These are phyloP conservation scores for Agaricus bisporus DNA, from an alignment of 768 basidiomycete species.

Conservation along the genomic window DNA sequence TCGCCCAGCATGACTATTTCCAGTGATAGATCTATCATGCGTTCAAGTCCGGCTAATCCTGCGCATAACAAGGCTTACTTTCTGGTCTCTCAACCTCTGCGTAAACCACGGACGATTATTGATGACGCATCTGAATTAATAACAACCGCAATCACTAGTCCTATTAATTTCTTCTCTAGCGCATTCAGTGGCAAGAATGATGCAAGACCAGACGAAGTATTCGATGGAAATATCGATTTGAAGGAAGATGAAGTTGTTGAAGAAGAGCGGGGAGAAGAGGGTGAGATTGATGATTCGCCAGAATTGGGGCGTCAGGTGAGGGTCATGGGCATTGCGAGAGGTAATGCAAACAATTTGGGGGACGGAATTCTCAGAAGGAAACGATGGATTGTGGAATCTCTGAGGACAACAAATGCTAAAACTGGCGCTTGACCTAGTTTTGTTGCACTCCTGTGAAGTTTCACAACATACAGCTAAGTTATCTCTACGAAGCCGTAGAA, in stretches of 20 bases:
- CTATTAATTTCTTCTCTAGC: constrained; percentile 49
- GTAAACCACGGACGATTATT: constrained; percentile 62
- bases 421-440: constrained; percentile 17
- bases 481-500: too few relatives aligned
- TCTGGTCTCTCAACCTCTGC: constrained; percentile 59
- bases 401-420: constrained; percentile 31
- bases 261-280: constrained; percentile 72
- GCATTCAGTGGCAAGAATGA: constrained; percentile 17
- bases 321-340: constrained; percentile 34
- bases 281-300: constrained; percentile 69
- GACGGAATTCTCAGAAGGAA: constrained; percentile 29
- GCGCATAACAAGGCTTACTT: constrained; percentile 62
- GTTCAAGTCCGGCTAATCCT: constrained; percentile 17
- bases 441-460: background rate
- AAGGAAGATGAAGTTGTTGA: constrained; percentile 75
- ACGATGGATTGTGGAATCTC: constrained; percentile 30
- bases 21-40: background rate
- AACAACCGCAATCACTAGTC: constrained; percentile 51
- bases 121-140: constrained; percentile 68
- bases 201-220: constrained; percentile 64
- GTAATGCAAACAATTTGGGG: constrained; percentile 19
- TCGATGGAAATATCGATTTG: constrained; percentile 62
- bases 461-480: too few relatives aligned
- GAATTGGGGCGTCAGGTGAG: constrained; percentile 50
- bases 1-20: background rate